Conservation (phyloP, 2,329 filamentous ascomycete genomes). For the Drechslerella coelobrocha region DNA sequence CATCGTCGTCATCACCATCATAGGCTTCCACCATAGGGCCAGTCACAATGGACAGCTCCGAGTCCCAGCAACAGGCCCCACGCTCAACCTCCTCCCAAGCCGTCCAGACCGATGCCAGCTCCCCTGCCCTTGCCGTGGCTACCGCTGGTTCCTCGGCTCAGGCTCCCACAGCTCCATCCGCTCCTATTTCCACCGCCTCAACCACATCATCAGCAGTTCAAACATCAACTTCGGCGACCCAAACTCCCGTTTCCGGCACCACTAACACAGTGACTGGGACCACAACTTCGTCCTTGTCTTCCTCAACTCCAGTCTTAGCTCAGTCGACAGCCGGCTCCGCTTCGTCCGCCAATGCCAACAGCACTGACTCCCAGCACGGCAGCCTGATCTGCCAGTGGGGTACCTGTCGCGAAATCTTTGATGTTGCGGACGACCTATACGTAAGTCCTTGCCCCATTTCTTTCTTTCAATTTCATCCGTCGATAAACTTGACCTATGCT, state of each 20-base stretch:
- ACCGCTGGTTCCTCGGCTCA: constrained; percentile 33
- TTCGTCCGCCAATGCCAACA: constrained; percentile 13
- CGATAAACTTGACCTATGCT: too few species aligned
- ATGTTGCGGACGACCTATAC: constrained; percentile 67
- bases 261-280: constrained; percentile 10
- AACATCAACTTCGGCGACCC: constrained; percentile 28
- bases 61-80: too few species aligned
- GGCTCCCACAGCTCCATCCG: constrained; percentile 27
- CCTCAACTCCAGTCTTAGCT: constrained; percentile 24
- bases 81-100: constrained; percentile 52
- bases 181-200: background rate
- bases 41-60: constrained; percentile 33
- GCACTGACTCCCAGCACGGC: constrained; percentile 58
- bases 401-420: constrained; percentile 67
- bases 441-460: constrained; percentile 59
- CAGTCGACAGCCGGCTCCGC: constrained; percentile 11
- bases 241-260: constrained; percentile 19
- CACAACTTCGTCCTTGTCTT: constrained; percentile 16
- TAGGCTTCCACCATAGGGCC: background rate
- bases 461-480: constrained; percentile 39
- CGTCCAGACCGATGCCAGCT: constrained; percentile 51
- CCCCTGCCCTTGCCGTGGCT: constrained; percentile 12
- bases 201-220: constrained; percentile 12
- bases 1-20: background rate
- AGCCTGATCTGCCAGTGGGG: constrained; percentile 69